Conservation (phyloP, 2,329 filamentous ascomycete species). For the Penicillium sp. region DNA sequence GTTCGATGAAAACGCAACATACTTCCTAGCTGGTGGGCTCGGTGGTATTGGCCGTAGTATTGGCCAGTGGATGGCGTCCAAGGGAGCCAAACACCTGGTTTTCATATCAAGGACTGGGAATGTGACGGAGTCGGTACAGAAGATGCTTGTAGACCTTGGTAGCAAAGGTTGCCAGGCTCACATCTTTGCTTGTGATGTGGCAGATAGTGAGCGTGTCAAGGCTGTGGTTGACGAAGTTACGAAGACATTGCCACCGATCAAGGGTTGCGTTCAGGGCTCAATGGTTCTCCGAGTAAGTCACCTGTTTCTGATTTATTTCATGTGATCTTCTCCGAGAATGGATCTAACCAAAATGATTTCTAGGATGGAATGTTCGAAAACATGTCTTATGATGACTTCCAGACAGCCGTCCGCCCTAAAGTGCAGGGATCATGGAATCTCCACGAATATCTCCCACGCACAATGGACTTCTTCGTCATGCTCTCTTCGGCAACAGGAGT, state of each 20-base stretch:
- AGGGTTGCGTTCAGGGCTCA: conserved; percentile 29
- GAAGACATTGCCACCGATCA: conserved; percentile 23
- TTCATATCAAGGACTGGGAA: conserved; percentile 26
- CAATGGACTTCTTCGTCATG: conserved; percentile 43
- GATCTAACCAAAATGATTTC: background rate
- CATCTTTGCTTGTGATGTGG: conserved; percentile 24
- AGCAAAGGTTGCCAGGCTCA: conserved; percentile 15
- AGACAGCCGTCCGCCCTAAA: conserved; percentile 36
- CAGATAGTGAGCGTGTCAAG: conserved; percentile 11
- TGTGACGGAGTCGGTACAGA: conserved; percentile 15
- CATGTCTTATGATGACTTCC: conserved; percentile 39
- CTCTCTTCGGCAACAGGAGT: conserved; percentile 42
- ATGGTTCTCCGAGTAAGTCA: conserved; percentile 23
- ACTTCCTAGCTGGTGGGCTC: conserved; percentile 21
- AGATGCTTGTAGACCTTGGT: conserved; percentile 18
- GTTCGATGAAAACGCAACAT: conserved; percentile 16
- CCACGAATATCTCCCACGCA: conserved; percentile 22
- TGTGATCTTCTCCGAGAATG: too few relatives aligned
- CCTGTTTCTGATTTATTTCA: background rate
- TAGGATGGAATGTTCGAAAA: conserved; percentile 34
- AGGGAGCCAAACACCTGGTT: conserved; percentile 26
- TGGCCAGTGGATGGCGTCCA: conserved; percentile 20
- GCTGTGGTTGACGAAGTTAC: conserved; percentile 16
- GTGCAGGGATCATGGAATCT: conserved; percentile 36
- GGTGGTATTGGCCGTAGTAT: conserved; percentile 24